Base-by-base conservation (phyloP, 1,139 yeast genomes). In the Chernovozyma sophiae-reginae region DNA sequence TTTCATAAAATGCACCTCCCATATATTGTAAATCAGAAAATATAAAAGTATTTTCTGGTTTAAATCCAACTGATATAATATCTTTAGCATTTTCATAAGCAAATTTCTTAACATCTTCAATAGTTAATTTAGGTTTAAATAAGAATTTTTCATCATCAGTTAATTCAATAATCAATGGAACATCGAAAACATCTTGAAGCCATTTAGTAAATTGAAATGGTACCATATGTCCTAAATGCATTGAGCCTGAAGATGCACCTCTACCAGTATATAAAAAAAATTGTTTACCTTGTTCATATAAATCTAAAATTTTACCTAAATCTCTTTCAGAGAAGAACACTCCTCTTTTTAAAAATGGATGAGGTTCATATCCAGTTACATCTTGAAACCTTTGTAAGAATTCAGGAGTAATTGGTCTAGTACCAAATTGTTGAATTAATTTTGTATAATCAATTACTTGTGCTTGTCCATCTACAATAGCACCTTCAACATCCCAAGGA, bases 401-500 rank as follows among this genome's bases (percentile, higher is more conserved):
- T 45, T 85, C 97, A 28, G 71, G 64, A 13, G 79, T 72, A 51
- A 92, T 81, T 36, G 73, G 70, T 45, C 70, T 79, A 34, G 98
- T 90, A 46, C 99, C 99, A 55, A 92, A 92, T 58, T 86, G 87
- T 46, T 72, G 68, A 49, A 87, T 84, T 49, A 92, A 73, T 62
- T 86, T 86, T 44, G 85, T 92, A 61, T 92, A 92, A 64, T 92
- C 97, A 47, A 92, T 90, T 25, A 81, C 90, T 57, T 84, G 89
- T 16, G 85, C 77, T 53, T 83, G 71, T 34, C 99, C 99, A 52
- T 89, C 95, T 36, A 86, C 96, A 33, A 90, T 95, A 3, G 97
- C 98, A 43, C 98, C 99, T 62, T 86, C 96, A 20, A 94, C 99
- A 58, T 92, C 97, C 97, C 98, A 92, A 33, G 98, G 98, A 0